A percentile compares a stretch with the other conserved stretches of the same genome.
These are phyloP conservation scores for Cyberlindnera saturnus DNA, from an alignment of 805 yeast species.

Conservation along the genomic window DNA sequence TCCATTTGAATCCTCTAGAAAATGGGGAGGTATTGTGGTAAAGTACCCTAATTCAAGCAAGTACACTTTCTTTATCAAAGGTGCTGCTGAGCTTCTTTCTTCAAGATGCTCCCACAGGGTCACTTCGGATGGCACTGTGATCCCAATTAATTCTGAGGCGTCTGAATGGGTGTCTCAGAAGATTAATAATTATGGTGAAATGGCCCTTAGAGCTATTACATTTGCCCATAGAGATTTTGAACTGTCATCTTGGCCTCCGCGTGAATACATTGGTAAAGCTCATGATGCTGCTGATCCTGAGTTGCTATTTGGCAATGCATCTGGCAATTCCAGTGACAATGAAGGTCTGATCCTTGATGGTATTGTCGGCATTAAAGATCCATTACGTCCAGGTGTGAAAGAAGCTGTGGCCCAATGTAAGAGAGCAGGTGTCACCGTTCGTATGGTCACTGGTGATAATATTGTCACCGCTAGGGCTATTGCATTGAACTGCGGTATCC, in stretches of 20 bases:
- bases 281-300: conserved; percentile 39
- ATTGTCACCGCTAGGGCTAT: conserved; percentile 87
- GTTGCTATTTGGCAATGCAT: conserved; percentile 31
- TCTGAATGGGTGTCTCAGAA: conserved; percentile 29
- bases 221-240: conserved; percentile 71
- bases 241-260: conserved; percentile 62
- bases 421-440: conserved; percentile 86
- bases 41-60: conserved; percentile 31
- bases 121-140: conserved; percentile 24
- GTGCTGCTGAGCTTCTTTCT: conserved; percentile 89
- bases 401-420: conserved; percentile 83
- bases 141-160: conserved; percentile 21
- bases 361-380: conserved; percentile 92
- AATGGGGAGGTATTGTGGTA: conserved; percentile 85
- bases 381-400: conserved; percentile 84
- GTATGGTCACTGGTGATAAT: conserved; percentile 99
- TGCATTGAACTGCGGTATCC: conserved; percentile 78
- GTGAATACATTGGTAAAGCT: conserved; percentile 29
- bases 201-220: conserved; percentile 86
- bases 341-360: conserved; percentile 53
- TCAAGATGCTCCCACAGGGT: conserved; percentile 44
- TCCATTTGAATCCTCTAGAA: conserved; percentile 89
- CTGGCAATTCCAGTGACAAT: conserved; percentile 17
- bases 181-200: conserved; percentile 59
- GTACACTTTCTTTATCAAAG: conserved; percentile 70